Percentiles rank a stretch among this genome's conserved stretches.
phyloP scores from a whole-genome alignment of 2,329 filamentous ascomycete species.

The Fusarium solani-melongenae region DNA sequence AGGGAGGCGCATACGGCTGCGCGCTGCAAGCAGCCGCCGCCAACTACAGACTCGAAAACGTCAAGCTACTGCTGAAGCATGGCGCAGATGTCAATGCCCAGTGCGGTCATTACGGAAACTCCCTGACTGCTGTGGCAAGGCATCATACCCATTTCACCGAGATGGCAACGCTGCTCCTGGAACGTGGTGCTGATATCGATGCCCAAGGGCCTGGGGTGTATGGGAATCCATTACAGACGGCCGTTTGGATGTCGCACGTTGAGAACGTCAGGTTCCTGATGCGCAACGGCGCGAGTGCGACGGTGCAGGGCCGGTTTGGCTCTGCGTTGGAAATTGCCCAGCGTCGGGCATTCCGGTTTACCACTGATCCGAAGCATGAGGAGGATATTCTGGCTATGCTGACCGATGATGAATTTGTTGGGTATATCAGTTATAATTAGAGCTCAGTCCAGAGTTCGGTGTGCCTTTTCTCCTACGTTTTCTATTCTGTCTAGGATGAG shows the following conservation, averaged over 20 bases:
- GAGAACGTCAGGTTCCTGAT: neutral
- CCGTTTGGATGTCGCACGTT: neutral
- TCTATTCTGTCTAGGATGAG: neutral
- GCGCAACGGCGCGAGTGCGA: neutral
- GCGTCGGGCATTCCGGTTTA: neutral
- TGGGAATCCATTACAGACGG: neutral
- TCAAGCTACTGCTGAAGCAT: neutral
- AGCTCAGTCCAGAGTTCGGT: neutral
- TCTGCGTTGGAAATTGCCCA: neutral
- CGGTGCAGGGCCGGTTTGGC: neutral
- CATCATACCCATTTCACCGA: neutral
- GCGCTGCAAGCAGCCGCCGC: neutral
- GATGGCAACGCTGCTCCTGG: neutral
- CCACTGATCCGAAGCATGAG: neutral
- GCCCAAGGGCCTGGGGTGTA: neutral
- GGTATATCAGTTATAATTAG: neutral
- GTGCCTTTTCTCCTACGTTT: neutral
- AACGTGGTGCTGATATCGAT: neutral
- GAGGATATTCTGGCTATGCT: neutral
- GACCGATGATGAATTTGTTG: neutral
- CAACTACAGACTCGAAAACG: neutral
- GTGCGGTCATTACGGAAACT: neutral
- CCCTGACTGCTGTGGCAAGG: neutral
- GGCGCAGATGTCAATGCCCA: neutral
- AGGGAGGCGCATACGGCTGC: neutral